A percentile compares a stretch with the other conserved stretches of the same genome.
These are phyloP conservation scores for Eucalyptus paniculata DNA, from an alignment of 345 rosid genomes.

Conservation along the genomic window DNA sequence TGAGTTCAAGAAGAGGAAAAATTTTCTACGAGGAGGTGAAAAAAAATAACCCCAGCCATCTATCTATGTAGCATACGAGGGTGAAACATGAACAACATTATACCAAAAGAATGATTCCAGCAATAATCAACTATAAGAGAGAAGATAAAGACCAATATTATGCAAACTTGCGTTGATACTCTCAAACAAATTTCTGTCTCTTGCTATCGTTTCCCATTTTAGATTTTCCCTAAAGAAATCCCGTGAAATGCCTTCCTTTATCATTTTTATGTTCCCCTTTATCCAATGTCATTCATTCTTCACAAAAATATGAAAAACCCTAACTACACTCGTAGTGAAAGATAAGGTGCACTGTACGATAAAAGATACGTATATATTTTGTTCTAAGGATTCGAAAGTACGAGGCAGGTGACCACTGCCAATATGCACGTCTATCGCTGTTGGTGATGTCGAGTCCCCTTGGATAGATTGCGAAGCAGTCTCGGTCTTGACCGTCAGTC, in stretches of 20 bases:
- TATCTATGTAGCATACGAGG: neutral
- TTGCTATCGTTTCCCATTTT: neutral
- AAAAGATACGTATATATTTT: neutral
- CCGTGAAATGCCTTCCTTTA: neutral
- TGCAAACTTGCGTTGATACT: neutral
- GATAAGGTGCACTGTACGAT: accelerated
- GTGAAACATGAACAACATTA: neutral
- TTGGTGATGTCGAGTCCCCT: neutral
- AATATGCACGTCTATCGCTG: neutral
- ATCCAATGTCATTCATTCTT: neutral
- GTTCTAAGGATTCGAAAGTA: neutral
- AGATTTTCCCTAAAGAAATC: neutral
- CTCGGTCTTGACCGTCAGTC: accelerated
- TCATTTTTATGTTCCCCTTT: no score
- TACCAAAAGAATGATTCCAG: neutral
- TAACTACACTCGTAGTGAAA: accelerated
- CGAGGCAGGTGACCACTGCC: neutral
- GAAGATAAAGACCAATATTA: neutral
- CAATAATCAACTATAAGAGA: neutral
- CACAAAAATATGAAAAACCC: neutral
- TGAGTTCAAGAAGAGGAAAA: no score
- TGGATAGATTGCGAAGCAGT: neutral
- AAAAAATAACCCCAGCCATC: neutral
- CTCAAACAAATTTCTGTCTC: neutral
- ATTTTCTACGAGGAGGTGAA: neutral